These are phyloP conservation scores for Pleurozium schreberi DNA, from an alignment of 225 moss, liverwort and hornwort species.

Conservation along the genomic window DNA sequence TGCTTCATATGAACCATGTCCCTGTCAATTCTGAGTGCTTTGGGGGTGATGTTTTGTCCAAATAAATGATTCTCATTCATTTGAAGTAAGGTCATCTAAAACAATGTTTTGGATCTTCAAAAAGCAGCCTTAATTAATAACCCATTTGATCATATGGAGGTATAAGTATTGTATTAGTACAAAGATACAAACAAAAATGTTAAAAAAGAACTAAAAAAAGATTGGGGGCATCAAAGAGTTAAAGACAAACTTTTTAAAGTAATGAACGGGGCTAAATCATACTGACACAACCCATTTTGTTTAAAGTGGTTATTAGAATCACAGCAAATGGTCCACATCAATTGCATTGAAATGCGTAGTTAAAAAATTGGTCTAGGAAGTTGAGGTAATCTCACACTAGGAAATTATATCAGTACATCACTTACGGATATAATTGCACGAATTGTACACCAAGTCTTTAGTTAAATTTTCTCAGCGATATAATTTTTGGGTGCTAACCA, in stretches of 20 bases:
- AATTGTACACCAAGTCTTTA: neutral
- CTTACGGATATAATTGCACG: too few species aligned
- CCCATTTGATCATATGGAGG: neutral
- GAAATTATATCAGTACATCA: neutral
- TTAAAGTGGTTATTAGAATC: neutral
- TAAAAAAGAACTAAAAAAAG: too few species aligned
- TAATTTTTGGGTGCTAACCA: neutral
- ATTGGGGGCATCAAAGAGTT: neutral
- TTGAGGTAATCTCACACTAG: neutral
- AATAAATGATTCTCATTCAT: neutral
- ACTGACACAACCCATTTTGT: neutral
- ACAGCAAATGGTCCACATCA: accelerated
- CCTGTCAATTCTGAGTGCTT: neutral
- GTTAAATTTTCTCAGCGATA: neutral
- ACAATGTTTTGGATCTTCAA: too few species aligned
- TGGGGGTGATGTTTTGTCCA: neutral
- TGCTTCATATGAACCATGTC: neutral
- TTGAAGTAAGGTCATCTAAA: neutral
- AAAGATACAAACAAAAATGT: neutral
- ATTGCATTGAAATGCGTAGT: neutral
- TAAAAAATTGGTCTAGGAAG: neutral
- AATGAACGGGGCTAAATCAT: neutral
- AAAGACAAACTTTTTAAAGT: neutral
- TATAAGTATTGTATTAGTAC: neutral
- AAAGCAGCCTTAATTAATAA: neutral